phyloP scores from a whole-genome alignment of 352 stramenopile species.

The Phytophthora palmivora region DNA sequence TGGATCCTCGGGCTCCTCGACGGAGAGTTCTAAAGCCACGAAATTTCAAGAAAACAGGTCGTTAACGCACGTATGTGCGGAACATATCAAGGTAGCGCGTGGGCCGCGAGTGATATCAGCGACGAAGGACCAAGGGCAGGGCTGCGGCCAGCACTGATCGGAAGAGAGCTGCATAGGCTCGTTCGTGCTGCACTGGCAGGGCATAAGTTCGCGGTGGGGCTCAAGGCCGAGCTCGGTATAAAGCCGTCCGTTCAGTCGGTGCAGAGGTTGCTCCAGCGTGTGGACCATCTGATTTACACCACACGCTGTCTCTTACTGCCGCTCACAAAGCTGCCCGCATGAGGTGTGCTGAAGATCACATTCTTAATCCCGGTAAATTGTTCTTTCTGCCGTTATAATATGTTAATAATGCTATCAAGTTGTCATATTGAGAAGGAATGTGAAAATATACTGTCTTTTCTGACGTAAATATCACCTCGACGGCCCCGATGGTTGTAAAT shows the following conservation, averaged over 20 bases:
- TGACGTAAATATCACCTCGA: slow-evolving; percentile 8
- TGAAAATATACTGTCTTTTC: slow-evolving; percentile 8
- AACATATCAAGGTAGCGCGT: slow-evolving; percentile 6
- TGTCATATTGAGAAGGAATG: slow-evolving; percentile 1
- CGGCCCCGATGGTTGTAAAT: slow-evolving; percentile 2
- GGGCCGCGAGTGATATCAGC: background rate
- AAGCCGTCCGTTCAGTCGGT: slow-evolving; percentile 11
- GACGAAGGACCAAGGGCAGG: background rate
- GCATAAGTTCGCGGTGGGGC: background rate
- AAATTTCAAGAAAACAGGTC: slow-evolving; percentile 12
- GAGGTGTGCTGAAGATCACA: slow-evolving; percentile 5
- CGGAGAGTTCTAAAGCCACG: background rate
- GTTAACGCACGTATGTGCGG: slow-evolving; percentile 1
- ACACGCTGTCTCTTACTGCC: slow-evolving; percentile 8
- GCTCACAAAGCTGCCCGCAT: slow-evolving; percentile 10
- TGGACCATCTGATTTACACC: slow-evolving; percentile 16
- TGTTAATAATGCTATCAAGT: too few relatives aligned
- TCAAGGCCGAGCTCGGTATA: slow-evolving; percentile 1
- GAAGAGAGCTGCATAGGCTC: background rate
- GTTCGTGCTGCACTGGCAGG: background rate
- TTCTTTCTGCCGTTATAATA: too few relatives aligned
- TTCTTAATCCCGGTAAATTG: slow-evolving; percentile 4
- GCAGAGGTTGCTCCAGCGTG: too few relatives aligned
- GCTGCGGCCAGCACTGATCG: slow-evolving; percentile 1
- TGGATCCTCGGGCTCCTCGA: slow-evolving; percentile 6